phyloP scores from a whole-genome alignment of 345 rosid genomes.

The Mercurialis annua region DNA sequence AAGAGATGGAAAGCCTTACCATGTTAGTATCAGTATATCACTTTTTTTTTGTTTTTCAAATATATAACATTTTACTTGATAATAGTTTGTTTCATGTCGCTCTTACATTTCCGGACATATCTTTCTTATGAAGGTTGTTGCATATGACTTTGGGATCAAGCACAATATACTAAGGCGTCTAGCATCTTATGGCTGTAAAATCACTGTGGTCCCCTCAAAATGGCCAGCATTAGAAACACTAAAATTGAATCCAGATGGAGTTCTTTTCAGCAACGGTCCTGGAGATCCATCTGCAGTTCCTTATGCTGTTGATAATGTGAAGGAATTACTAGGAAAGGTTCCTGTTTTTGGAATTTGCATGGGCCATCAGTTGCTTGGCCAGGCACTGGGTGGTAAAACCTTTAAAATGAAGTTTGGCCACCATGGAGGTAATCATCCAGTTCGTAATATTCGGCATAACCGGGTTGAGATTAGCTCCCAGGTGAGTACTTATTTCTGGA shows the following conservation, averaged over 20 bases:
- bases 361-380: conserved; percentile 97
- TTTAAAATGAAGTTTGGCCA: conserved; percentile 98
- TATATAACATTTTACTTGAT: too few relatives aligned
- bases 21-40: conserved; percentile 40
- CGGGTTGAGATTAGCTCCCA: conserved; percentile 95
- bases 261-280: conserved; percentile 97
- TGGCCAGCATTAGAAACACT: conserved; percentile 84
- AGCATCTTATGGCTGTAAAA: conserved; percentile 83
- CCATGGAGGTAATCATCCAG: conserved; percentile 98
- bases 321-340: conserved; percentile 71
- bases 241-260: conserved; percentile 86
- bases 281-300: conserved; percentile 99
- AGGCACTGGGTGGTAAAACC: conserved; percentile 93
- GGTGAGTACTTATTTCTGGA: conserved; percentile 34
- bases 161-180: conserved; percentile 81
- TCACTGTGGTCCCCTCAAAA: conserved; percentile 82
- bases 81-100: conserved; percentile 12
- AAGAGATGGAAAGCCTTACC: conserved; percentile 41
- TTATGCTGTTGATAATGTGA: conserved; percentile 85
- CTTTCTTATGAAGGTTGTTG: conserved; percentile 54
- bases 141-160: conserved; percentile 94
- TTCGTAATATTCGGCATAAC: conserved; percentile 57
- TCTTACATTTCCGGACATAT: conserved; percentile 12
- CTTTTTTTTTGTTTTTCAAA: conserved; percentile 10
- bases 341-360: conserved; percentile 97